Conservation (phyloP, 257 asterid genomes). For the Coffea eugenioides region DNA sequence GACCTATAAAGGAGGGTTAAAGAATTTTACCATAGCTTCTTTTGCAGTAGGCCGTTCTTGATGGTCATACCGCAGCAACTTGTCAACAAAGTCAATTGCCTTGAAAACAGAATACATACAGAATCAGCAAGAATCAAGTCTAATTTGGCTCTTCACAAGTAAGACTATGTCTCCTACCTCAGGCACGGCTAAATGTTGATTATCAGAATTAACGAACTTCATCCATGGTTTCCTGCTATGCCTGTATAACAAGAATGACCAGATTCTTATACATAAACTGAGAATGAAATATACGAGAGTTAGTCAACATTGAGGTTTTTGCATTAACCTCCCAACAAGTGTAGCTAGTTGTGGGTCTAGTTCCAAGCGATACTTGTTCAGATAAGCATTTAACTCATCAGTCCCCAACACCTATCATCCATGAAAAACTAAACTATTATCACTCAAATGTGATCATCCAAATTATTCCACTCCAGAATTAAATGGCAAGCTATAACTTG, state of each 20-base stretch:
- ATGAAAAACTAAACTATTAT: background rate
- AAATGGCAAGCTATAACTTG: background rate
- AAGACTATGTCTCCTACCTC: slow-evolving; percentile 53
- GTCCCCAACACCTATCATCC: slow-evolving; percentile 70
- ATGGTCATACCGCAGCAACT: slow-evolving; percentile 83
- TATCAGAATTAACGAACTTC: slow-evolving; percentile 40
- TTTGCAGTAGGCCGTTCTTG: slow-evolving; percentile 94
- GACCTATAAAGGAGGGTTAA: background rate
- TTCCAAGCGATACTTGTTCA: slow-evolving; percentile 69
- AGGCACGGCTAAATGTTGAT: slow-evolving; percentile 60
- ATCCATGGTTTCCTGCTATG: slow-evolving; percentile 42
- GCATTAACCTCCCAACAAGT: slow-evolving; percentile 69
- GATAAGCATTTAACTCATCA: slow-evolving; percentile 64
- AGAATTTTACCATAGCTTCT: slow-evolving; percentile 80
- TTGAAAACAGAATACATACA: slow-evolving; percentile 17
- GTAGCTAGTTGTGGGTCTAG: slow-evolving; percentile 69
- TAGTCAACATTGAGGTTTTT: background rate
- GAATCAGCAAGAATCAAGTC: slow-evolving; percentile 10
- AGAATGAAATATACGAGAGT: background rate
- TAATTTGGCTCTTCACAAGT: background rate
- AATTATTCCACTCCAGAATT: background rate
- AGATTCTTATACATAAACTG: slow-evolving; percentile 11
- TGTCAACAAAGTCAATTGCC: slow-evolving; percentile 98
- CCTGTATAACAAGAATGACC: slow-evolving; percentile 30
- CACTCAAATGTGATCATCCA: background rate